A percentile compares a stretch with the other conserved stretches of the same genome.
These are phyloP conservation scores for Daldinia loculata DNA, from an alignment of 495 filamentous ascomycete species.

Conservation along the genomic window DNA sequence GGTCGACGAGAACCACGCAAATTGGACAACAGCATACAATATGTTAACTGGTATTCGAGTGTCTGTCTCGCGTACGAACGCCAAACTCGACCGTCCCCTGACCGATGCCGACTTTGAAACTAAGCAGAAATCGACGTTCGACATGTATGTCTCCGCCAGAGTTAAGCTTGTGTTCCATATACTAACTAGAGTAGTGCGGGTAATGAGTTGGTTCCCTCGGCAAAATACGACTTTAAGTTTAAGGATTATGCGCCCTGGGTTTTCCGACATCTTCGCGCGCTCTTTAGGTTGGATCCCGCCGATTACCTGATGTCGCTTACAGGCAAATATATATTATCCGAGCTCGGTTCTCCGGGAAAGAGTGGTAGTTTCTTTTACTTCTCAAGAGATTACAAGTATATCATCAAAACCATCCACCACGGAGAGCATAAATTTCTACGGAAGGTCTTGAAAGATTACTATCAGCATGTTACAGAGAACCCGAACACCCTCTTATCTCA, in stretches of 20 bases:
- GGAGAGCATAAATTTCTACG: slow-evolving; percentile 94
- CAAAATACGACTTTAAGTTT: slow-evolving; percentile 99
- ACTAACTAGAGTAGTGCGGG: slow-evolving; percentile 70
- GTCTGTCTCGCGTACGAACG: slow-evolving; percentile 93
- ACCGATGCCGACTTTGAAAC: slow-evolving; percentile 90
- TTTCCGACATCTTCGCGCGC: slow-evolving; percentile 89
- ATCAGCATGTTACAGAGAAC: slow-evolving; percentile 89
- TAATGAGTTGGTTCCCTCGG: slow-evolving; percentile 95
- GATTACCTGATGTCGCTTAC: slow-evolving; percentile 99
- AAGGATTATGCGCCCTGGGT: slow-evolving; percentile 99
- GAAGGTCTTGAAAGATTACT: slow-evolving; percentile 92
- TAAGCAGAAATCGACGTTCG: slow-evolving; percentile 97
- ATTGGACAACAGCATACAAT: slow-evolving; percentile 98
- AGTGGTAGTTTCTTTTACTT: slow-evolving; percentile 99
- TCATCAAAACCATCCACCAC: slow-evolving; percentile 99
- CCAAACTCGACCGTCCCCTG: slow-evolving; percentile 89
- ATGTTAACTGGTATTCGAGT: slow-evolving; percentile 99
- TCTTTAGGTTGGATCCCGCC: slow-evolving; percentile 91
- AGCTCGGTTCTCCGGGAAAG: slow-evolving; percentile 96
- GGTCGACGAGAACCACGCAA: slow-evolving; percentile 96
- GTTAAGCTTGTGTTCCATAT: background rate
- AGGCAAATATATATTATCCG: slow-evolving; percentile 97
- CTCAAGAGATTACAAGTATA: slow-evolving; percentile 99
- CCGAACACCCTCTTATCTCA: slow-evolving; percentile 97
- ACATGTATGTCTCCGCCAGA: slow-evolving; percentile 70